A percentile compares a stretch with the other conserved stretches of the same genome.
These are phyloP conservation scores for Cordyceps pruinosa DNA, from an alignment of 2,329 filamentous ascomycete genomes.

Conservation along the genomic window DNA sequence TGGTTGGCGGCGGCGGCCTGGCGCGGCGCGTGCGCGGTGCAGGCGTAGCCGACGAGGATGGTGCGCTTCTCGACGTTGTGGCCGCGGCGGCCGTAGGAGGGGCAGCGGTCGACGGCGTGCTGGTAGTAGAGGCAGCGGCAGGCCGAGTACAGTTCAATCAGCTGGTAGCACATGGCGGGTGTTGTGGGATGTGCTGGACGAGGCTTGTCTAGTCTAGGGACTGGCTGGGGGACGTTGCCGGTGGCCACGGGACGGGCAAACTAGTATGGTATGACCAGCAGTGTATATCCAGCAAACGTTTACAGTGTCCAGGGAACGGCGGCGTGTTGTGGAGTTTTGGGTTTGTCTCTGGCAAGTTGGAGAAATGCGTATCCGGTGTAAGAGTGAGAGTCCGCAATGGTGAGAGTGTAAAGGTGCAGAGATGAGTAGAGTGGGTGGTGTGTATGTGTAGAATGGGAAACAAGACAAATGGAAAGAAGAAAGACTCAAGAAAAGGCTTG, in stretches of 20 bases:
- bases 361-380: not conserved
- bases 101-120: conserved; percentile 78
- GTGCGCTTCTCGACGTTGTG: conserved; percentile 67
- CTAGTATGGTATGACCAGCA: not conserved
- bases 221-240: not conserved
- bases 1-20: conserved; percentile 33
- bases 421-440: not conserved
- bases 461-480: not conserved
- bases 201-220: not conserved
- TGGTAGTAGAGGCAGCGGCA: conserved; percentile 85
- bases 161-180: conserved; percentile 72
- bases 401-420: not conserved
- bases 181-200: not conserved
- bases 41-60: conserved; percentile 78
- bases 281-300: not conserved
- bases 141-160: conserved; percentile 78
- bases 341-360: not conserved
- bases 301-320: not conserved
- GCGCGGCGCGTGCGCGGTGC: conserved; percentile 45
- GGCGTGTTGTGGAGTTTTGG: not conserved
- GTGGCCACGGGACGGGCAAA: not conserved
- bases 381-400: not conserved
- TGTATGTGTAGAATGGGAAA: not conserved
- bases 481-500: not conserved
- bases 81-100: conserved; percentile 64